These are phyloP conservation scores for Isoetes engelmannii DNA, from an alignment of 83 land plant genomes.

Conservation along the genomic window DNA sequence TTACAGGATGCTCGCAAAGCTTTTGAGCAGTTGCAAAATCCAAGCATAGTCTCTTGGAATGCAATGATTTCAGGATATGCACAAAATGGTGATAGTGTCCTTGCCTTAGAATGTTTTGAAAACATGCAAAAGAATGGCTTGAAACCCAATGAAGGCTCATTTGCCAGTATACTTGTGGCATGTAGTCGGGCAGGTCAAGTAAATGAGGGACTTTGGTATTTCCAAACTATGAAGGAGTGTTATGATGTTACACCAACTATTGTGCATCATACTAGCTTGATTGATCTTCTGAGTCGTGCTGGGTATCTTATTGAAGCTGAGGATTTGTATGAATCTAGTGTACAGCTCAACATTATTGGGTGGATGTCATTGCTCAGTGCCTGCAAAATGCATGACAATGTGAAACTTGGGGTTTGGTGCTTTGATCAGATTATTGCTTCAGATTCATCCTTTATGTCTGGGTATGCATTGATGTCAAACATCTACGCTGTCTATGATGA, in stretches of 20 bases:
- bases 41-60: slow-evolving; percentile 25
- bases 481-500: no score
- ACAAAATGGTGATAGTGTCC: slow-evolving; percentile 13
- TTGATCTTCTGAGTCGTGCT: slow-evolving; percentile 32
- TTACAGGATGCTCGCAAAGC: slow-evolving; percentile 20
- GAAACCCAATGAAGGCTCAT: slow-evolving; percentile 25
- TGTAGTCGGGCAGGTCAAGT: slow-evolving; percentile 32
- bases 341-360: slow-evolving; percentile 3
- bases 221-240: slow-evolving; percentile 21
- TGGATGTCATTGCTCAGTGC: slow-evolving; percentile 22
- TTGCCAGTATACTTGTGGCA: slow-evolving; percentile 22
- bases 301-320: slow-evolving; percentile 28
- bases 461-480: no score
- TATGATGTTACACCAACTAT: slow-evolving; percentile 11
- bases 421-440: slow-evolving; percentile 11
- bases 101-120: slow-evolving; percentile 18
- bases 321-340: not conserved
- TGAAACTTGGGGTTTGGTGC: not conserved
- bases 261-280: slow-evolving; percentile 33
- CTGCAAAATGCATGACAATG: slow-evolving; percentile 10
- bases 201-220: slow-evolving; percentile 16
- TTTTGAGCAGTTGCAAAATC: slow-evolving; percentile 1
- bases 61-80: slow-evolving; percentile 33
- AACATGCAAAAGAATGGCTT: slow-evolving; percentile 19
- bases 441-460: no score